Base-by-base conservation (phyloP, 2,329 filamentous ascomycete species). In the Neofusicoccum parvum region DNA sequence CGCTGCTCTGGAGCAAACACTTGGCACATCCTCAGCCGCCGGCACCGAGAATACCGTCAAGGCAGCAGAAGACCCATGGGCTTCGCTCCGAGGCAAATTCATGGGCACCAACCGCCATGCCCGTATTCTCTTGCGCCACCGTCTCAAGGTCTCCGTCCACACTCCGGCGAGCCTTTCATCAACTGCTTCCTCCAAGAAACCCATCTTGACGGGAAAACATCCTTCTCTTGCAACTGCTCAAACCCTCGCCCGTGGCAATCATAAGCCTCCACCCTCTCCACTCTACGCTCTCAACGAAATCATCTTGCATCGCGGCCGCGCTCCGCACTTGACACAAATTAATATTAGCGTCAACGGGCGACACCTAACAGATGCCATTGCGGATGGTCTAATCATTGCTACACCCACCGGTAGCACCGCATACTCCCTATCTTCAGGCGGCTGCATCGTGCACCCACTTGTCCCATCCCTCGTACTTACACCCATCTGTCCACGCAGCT, bases 371-470 rank as follows among this genome's bases (percentile, higher is more conserved):
- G 93, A 97, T 76, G 94, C 92, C 0, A 94, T 96, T 12, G 94
- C 94, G 1, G 95, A 99, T 76, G 95, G 95, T 59, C 96, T 99
- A 77, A 90, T 98, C 50, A 88, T 98, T 66, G 93, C 91, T 68
- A 97, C 94, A 0, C 95, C 95, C 0, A 99, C 95, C 0, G 95
- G 95, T 2, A 96, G 92, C 46, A 99, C 95, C 0, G 95, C 95
- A 0, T 99, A 99, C 81, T 95, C 91, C 66, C 85, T 99, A n/a
- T 95, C 91, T 69, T 91, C 90, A 2, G 95, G 95, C 3, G 95
- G 95, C 0, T 92, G 90, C 71, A 98, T 99, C 70, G 91, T 98
- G 46, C 95, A 99, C 76, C 95, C 95, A 0, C 85, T 97, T 1
- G 94, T 98, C 2, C 90, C 92, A 43, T 92, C 92, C 1, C 85